A percentile compares a stretch with the other conserved stretches of the same genome.
These are phyloP conservation scores for Citrullus mucosospermus DNA, from an alignment of 306 rosid species.

Conservation along the genomic window DNA sequence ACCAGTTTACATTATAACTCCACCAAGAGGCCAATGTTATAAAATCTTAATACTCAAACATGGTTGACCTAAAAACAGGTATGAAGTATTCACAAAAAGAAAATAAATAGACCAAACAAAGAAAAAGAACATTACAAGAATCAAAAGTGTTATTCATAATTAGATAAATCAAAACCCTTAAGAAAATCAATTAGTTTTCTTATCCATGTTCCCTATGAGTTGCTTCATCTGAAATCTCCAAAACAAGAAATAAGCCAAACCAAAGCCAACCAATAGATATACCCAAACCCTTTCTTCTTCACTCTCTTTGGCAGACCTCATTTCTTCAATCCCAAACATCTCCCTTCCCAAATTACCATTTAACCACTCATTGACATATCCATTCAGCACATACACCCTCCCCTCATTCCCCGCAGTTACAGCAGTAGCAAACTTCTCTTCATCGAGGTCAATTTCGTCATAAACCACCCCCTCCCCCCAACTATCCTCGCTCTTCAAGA, in stretches of 20 bases:
- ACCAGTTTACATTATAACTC: too few relatives aligned
- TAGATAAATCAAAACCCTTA: background rate
- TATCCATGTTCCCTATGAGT: conserved; percentile 35
- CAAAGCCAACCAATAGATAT: conserved; percentile 52
- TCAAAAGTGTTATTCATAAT: background rate
- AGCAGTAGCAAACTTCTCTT: conserved; percentile 46
- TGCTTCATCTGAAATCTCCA: conserved; percentile 79
- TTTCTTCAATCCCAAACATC: conserved; percentile 46
- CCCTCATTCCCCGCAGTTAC: conserved; percentile 31
- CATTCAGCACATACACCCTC: conserved; percentile 52
- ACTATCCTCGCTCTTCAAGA: conserved; percentile 48
- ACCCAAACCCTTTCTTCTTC: conserved; percentile 46
- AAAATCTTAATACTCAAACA: too few relatives aligned
- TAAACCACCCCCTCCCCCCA: conserved; percentile 47
- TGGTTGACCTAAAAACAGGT: too few relatives aligned
- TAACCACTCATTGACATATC: conserved; percentile 34
- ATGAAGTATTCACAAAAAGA: too few relatives aligned
- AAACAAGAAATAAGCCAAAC: conserved; percentile 45
- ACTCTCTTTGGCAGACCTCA: conserved; percentile 33
- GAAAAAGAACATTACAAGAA: background rate
- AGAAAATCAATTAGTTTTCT: conserved; percentile 32
- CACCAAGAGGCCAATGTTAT: too few relatives aligned
- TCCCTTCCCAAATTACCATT: conserved; percentile 35
- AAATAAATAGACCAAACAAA: background rate
- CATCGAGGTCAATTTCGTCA: conserved; percentile 52